Evolutionary conservation across 176 grass and related monocot genomes (phyloP), one percentile per base, ranked within the genome.

Genomic region (Carex kokanica): DNA sequence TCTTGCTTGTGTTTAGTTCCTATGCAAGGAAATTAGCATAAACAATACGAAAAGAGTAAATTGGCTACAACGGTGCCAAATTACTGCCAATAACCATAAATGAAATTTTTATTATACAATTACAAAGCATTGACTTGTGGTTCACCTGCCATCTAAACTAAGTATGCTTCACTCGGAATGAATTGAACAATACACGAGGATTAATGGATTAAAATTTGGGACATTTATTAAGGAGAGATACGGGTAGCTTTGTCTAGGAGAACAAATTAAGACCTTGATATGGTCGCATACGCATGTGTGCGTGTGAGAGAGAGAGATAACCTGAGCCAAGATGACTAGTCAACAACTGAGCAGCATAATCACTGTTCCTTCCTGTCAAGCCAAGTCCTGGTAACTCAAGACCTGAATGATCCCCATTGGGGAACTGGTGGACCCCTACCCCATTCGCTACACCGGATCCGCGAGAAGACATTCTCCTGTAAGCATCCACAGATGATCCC

Each of bases 291-390:
- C 5, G 36, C 5, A 18, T 8, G 15, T 25, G 40, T 2, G 57
- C 0, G 27, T 58, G 38, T 25, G 29, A 16, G 59, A 51, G 67
- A 79, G n/a, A n/a, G 8, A 82, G 72, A 40, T 8, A 69, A 98
- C 95, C 95, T 80, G 84, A 25, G 87, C 84, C 86, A 56, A 91
- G 68, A 81, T 87, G 92, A 84, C 87, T 91, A 67, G 84, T 90
- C 82, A 98, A 83, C 82, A 90, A 86, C 75, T 82, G 79, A 27
- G 40, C 18, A 82, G 61, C 60, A 68, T 68, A 82, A 68, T 82
- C 80, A 65, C 38, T 63, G 57, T 64, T 66, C 57, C 61, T n/a
- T 1, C 59, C 63, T 65, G 57, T 64, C 60, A 82, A 82, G 16
- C 61, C 80, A 45, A 25, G 17, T 27, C 73, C 73, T 18, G 85